Evolutionary conservation across 1,284 basidiomycete genomes (phyloP).

Genomic region (Trichosporon sp.): DNA sequence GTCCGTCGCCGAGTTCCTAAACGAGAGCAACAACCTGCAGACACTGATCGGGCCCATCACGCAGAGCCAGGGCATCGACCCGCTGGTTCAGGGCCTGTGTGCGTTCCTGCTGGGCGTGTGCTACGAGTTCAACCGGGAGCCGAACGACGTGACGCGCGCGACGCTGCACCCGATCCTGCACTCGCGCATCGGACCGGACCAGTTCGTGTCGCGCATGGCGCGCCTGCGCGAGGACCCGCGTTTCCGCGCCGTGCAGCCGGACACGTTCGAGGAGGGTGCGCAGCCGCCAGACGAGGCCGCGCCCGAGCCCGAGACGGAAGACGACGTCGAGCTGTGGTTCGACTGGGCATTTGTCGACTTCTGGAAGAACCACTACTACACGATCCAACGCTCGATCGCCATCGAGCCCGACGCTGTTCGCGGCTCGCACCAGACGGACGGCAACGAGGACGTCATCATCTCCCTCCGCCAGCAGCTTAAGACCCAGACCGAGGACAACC

Average conservation of each 20-base stretch:
- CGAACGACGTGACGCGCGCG: slow-evolving; percentile 67
- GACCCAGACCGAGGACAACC: slow-evolving; percentile 65
- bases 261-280: slow-evolving; percentile 53
- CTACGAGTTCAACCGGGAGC: slow-evolving; percentile 91
- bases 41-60: slow-evolving; percentile 94
- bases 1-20: slow-evolving; percentile 82
- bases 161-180: slow-evolving; percentile 82
- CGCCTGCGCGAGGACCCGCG: slow-evolving; percentile 84
- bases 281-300: slow-evolving; percentile 12
- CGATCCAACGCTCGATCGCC: slow-evolving; percentile 55
- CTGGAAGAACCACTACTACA: slow-evolving; percentile 90
- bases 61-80: slow-evolving; percentile 78
- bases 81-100: slow-evolving; percentile 82
- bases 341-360: slow-evolving; percentile 99
- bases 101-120: slow-evolving; percentile 88
- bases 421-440: slow-evolving; percentile 57
- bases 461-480: slow-evolving; percentile 75
- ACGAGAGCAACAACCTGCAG: slow-evolving; percentile 79
- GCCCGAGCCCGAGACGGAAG: slow-evolving; percentile 49
- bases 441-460: slow-evolving; percentile 72
- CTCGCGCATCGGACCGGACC: slow-evolving; percentile 75
- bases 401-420: slow-evolving; percentile 53
- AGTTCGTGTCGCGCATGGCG: slow-evolving; percentile 79
- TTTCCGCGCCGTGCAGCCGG: slow-evolving; percentile 83
- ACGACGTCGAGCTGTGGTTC: slow-evolving; percentile 90